Conservation (phyloP, 2,329 filamentous ascomycete species). For the Clonostachys sp. region DNA sequence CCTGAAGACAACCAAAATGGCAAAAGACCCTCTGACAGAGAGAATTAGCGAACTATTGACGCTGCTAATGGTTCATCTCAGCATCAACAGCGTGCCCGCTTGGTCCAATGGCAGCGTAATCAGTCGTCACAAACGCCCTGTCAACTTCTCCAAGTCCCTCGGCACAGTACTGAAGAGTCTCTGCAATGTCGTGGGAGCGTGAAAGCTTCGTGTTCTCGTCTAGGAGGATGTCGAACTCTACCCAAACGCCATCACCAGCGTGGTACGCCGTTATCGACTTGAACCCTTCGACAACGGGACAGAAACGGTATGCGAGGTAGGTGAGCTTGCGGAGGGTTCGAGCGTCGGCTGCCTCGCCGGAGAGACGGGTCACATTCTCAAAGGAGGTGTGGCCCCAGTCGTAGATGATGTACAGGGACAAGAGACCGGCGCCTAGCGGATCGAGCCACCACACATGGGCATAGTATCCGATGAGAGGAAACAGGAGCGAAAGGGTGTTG, state of each 20-base stretch:
- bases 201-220: conserved; percentile 21
- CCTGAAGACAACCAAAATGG: too few species aligned
- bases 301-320: conserved; percentile 24
- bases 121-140: conserved; percentile 24
- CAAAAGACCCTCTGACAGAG: too few species aligned
- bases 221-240: conserved; percentile 22
- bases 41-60: too few species aligned
- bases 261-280: conserved; percentile 26
- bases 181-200: conserved; percentile 22
- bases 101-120: conserved; percentile 23
- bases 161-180: conserved; percentile 25
- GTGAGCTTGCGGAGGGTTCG: conserved; percentile 20
- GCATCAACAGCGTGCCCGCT: conserved; percentile 19
- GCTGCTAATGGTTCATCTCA: neutral
- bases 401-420: conserved; percentile 64
- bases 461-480: conserved; percentile 64
- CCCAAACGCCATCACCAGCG: conserved; percentile 24
- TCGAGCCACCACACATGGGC: conserved; percentile 64
- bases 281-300: conserved; percentile 21
- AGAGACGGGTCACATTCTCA: conserved; percentile 19
- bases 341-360: conserved; percentile 21
- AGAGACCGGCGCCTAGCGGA: conserved; percentile 51
- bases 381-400: conserved; percentile 58
- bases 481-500: conserved; percentile 84
- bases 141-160: conserved; percentile 21